Evolutionary conservation across 2,329 filamentous ascomycete species (phyloP).

Genomic region (Colletotrichum tropicale): DNA sequence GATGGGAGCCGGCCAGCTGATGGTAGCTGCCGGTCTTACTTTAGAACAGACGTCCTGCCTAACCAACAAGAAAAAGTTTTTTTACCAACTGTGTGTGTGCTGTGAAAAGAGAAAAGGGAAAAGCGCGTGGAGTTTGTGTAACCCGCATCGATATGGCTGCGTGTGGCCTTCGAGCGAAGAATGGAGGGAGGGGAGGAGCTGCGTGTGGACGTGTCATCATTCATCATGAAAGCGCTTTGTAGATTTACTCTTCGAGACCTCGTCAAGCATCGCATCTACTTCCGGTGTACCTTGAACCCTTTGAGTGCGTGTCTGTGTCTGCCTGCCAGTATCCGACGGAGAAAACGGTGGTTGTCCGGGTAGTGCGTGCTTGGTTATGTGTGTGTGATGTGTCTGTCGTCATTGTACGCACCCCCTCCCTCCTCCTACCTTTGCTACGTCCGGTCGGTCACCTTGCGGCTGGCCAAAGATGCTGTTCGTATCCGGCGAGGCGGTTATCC

Average conservation of each 20-base stretch:
- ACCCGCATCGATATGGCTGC: background rate
- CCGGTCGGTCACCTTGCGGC: background rate
- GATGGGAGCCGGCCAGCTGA: slow-evolving; percentile 20
- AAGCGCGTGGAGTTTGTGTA: background rate
- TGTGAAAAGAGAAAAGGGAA: background rate
- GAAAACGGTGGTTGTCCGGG: background rate
- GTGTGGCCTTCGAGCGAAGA: background rate
- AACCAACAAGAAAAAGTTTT: background rate
- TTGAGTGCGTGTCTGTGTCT: background rate
- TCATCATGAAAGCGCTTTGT: background rate
- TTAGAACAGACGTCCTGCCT: background rate
- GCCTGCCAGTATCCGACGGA: background rate
- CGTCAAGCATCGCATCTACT: background rate
- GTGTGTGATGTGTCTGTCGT: background rate
- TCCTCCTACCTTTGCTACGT: background rate
- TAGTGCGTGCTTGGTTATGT: background rate
- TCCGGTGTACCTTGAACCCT: background rate
- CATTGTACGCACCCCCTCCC: background rate
- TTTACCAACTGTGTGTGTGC: background rate
- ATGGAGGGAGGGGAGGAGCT: background rate
- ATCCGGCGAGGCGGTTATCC: background rate
- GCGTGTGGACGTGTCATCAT: background rate
- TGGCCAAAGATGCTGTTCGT: background rate
- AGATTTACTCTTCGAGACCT: slow-evolving; percentile 7
- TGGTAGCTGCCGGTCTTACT: background rate